Base-by-base conservation (phyloP, 805 yeast species). In the Candida nemodendra region DNA sequence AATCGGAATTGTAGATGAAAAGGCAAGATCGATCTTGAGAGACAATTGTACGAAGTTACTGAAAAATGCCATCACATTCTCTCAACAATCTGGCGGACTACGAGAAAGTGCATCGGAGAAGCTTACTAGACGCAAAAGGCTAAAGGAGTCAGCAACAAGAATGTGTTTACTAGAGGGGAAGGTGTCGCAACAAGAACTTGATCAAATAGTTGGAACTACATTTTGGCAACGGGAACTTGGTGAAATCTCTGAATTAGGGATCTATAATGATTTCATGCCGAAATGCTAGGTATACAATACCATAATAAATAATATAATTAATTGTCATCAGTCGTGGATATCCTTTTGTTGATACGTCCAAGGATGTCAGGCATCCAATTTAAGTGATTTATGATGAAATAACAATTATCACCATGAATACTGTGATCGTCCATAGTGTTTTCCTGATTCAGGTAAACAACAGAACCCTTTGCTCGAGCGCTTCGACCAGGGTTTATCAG, bases 21-120 rank as follows among this genome's bases (percentile, higher is more conserved):
- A 42, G 2, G 59, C 60, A 12, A 61, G 42, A 14, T 45, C 40
- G 2, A 49, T 69, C 1, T 53, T 76, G 14, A 39, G 59, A 5
- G 53, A 57, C 9, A 76, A 76, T 39, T 54, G 67, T 30, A 66
- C 59, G 28, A 68, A 64, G 3, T 59, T 74, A 24, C 54, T 74
- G 25, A 73, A 70, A 40, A 74, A 66, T 44, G 74, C 77, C 17
- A 54, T 72, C 57, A 65, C 62, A 6, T 47, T 65, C 24, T 65
- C 80, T 2, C 68, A 70, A 36, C 54, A 62, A 15, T 53, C 70
- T 3, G 81, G 80, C 2, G 82, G 82, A 0, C 51, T 76, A 21
- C 53, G 79, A 29, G 82, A 76, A 45, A 61, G 68, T 12, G 59
- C 55, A 0, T 55, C 60, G 13, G 80, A 73, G 24, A 73, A 71